Conservation (phyloP, 1,284 basidiomycete genomes). For the Pterulicium gracile region DNA sequence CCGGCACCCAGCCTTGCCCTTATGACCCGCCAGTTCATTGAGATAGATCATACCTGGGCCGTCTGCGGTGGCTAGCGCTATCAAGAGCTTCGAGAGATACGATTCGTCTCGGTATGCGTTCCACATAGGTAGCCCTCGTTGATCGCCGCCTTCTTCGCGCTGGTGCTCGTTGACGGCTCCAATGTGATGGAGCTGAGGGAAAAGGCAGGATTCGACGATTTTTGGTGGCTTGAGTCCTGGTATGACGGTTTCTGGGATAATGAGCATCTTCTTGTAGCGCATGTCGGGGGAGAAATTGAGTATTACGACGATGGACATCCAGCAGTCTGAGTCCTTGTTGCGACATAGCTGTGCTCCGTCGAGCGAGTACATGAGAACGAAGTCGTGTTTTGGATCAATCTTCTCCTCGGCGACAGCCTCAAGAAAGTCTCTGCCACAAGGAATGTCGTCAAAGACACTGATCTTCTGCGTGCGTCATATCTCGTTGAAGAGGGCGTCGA, state of each 20-base stretch:
- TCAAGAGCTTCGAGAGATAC: conserved; percentile 12
- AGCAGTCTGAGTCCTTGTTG: conserved; percentile 18
- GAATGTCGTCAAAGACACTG: conserved; percentile 12
- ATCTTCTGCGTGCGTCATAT: neutral
- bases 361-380: conserved; percentile 18
- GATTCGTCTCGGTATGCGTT: neutral
- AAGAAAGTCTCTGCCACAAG: conserved; percentile 13
- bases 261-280: conserved; percentile 18
- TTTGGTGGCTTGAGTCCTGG: conserved; percentile 21
- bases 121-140: conserved; percentile 11
- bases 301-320: conserved; percentile 23
- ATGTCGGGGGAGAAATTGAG: conserved; percentile 14
- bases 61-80: conserved; percentile 21
- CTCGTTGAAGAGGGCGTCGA: neutral
- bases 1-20: conserved; percentile 19
- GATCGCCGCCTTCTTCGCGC: conserved; percentile 14
- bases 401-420: conserved; percentile 9
- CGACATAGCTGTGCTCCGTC: conserved; percentile 22
- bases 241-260: conserved; percentile 17
- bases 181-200: conserved; percentile 18
- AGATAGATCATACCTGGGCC: conserved; percentile 19
- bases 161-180: conserved; percentile 15
- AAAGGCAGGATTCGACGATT: conserved; percentile 21
- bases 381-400: conserved; percentile 14
- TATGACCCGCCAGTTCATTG: conserved; percentile 22